Conservation (phyloP, 805 yeast species). For the Suhomyces canberraensis region DNA sequence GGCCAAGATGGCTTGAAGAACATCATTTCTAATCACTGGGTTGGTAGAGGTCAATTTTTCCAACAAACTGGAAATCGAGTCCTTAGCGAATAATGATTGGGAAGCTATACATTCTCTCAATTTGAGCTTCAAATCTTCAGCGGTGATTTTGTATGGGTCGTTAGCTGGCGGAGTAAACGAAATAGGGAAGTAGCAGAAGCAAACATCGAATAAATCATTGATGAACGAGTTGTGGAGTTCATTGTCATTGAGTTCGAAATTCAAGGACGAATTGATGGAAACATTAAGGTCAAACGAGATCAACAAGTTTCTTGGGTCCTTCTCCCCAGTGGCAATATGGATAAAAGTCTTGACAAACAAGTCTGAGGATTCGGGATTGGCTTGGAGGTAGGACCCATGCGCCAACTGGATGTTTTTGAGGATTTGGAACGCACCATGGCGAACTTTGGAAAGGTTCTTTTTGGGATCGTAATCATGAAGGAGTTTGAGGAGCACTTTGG, state of each 20-base stretch:
- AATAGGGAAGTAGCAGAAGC: constrained; percentile 95
- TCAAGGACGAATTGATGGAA: constrained; percentile 40
- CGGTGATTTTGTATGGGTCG: constrained; percentile 81
- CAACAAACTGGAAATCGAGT: constrained; percentile 70
- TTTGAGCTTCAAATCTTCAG: constrained; percentile 61
- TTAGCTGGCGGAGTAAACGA: constrained; percentile 89
- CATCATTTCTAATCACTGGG: constrained; percentile 69
- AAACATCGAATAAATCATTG: constrained; percentile 78
- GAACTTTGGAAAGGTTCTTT: constrained; percentile 55
- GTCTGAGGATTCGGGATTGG: constrained; percentile 27
- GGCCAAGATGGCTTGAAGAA: constrained; percentile 55
- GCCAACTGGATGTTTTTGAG: constrained; percentile 34
- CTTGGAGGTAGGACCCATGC: constrained; percentile 19
- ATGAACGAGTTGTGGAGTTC: constrained; percentile 39
- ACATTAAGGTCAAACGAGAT: constrained; percentile 59
- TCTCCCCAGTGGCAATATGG: constrained; percentile 78
- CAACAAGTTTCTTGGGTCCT: constrained; percentile 87
- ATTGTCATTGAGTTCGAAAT: constrained; percentile 19
- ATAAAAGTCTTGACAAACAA: constrained; percentile 55
- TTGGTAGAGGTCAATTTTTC: constrained; percentile 80
- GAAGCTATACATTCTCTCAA: constrained; percentile 64
- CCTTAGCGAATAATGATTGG: constrained; percentile 61
- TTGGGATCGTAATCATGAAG: constrained; percentile 47
- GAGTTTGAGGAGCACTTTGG: constrained; percentile 6
- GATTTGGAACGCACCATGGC: constrained; percentile 58